A percentile compares a stretch with the other conserved stretches of the same genome.
Evolutionary conservation across 768 basidiomycete genomes (phyloP).

Genomic region (Mycena chlorophos): DNA sequence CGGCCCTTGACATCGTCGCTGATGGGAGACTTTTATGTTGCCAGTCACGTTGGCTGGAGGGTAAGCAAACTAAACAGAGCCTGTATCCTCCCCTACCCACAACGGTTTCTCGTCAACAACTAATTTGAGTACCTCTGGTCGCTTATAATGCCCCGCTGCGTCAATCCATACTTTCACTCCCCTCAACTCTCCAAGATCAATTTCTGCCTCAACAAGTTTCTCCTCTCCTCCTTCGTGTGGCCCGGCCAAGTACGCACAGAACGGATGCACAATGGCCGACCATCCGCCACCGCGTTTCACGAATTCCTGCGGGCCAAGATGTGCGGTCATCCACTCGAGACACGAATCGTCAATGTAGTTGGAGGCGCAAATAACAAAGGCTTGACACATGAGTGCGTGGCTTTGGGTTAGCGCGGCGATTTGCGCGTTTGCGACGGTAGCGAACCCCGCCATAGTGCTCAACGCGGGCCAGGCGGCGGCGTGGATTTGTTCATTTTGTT

Average conservation of each 20-base stretch:
- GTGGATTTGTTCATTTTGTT: constrained; percentile 17
- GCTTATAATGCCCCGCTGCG: constrained; percentile 16
- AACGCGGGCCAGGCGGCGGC: constrained; percentile 18
- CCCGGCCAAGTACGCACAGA: constrained; percentile 11
- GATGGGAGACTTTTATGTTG: too few species aligned
- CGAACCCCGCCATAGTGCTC: constrained; percentile 12
- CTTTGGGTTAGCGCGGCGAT: constrained; percentile 17
- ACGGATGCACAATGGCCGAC: constrained; percentile 14
- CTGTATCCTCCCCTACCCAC: constrained; percentile 7
- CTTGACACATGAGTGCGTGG: constrained; percentile 18
- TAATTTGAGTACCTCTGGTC: constrained; percentile 9
- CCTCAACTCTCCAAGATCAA: constrained; percentile 7
- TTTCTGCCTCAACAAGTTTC: constrained; percentile 13
- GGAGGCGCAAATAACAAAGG: constrained; percentile 17
- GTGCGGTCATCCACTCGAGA: constrained; percentile 38
- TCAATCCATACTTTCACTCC: constrained; percentile 18
- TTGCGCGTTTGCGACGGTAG: constrained; percentile 3
- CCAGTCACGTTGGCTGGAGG: too few species aligned
- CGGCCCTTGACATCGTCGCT: too few species aligned
- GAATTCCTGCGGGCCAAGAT: constrained; percentile 34
- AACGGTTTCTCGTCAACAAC: constrained; percentile 5
- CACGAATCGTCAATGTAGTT: constrained; percentile 13
- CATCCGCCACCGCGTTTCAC: constrained; percentile 31
- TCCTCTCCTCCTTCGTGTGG: constrained; percentile 11
- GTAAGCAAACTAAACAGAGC: too few species aligned